Conservation (phyloP, 495 filamentous ascomycete species). For the Tuber aestivum region DNA sequence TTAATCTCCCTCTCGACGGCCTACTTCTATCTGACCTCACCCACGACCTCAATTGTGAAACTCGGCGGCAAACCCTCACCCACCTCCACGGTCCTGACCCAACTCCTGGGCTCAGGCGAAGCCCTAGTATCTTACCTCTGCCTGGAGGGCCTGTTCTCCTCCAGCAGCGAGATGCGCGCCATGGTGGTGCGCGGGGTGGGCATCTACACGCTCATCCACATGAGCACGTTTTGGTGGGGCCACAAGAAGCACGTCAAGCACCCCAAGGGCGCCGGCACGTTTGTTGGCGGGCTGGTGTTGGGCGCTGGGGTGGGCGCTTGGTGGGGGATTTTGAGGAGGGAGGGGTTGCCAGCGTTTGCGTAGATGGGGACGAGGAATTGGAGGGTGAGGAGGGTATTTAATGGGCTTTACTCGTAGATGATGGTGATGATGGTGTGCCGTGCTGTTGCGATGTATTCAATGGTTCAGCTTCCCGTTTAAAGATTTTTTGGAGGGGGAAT, state of each 20-base stretch:
- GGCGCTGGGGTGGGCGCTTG: slow-evolving; percentile 29
- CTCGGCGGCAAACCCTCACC: slow-evolving; percentile 31
- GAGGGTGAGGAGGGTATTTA: neutral
- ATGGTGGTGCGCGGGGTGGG: slow-evolving; percentile 30
- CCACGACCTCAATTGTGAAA: slow-evolving; percentile 20
- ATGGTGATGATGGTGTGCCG: neutral
- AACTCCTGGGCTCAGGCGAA: slow-evolving; percentile 31
- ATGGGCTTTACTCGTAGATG: neutral
- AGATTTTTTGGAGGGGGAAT: neutral
- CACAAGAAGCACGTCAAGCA: slow-evolving; percentile 26
- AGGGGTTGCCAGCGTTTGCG: neutral
- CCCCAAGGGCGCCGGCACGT: slow-evolving; percentile 23
- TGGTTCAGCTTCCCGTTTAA: neutral
- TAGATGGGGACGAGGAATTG: neutral
- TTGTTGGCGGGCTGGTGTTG: slow-evolving; percentile 19
- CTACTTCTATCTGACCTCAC: slow-evolving; percentile 22
- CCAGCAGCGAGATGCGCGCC: slow-evolving; percentile 14
- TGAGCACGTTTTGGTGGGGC: slow-evolving; percentile 36
- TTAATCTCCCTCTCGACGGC: slow-evolving; percentile 24
- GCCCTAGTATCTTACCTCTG: slow-evolving; percentile 32
- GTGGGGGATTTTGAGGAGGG: slow-evolving; percentile 27
- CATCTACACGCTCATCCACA: slow-evolving; percentile 32
- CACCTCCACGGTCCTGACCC: slow-evolving; percentile 23
- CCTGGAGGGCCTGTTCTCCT: slow-evolving; percentile 26
- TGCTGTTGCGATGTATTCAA: neutral